phyloP scores from a whole-genome alignment of 176 grass and related monocot genomes.

The Musa schizocarpa region DNA sequence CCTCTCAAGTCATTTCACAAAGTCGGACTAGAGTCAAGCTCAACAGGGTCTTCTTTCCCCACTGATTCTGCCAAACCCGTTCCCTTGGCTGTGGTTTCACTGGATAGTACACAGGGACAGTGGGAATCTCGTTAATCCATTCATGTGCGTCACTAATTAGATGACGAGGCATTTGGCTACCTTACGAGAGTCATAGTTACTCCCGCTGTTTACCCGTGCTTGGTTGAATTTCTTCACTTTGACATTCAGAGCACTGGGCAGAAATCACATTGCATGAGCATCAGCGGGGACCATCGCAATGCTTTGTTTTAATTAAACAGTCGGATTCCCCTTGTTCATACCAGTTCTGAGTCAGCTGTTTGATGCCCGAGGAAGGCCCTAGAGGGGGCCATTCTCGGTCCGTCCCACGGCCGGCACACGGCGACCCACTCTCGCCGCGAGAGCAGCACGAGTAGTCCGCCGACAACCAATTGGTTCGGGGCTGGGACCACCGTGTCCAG shows the following conservation, averaged over 20 bases:
- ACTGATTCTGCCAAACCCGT: too few relatives aligned
- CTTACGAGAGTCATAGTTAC: constrained; percentile 92
- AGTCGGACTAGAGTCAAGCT: too few relatives aligned
- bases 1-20: too few relatives aligned
- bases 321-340: constrained; percentile 61
- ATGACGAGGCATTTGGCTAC: constrained; percentile 54
- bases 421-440: too few relatives aligned
- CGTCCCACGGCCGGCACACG: too few relatives aligned
- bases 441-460: too few relatives aligned
- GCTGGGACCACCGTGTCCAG: constrained; percentile 13
- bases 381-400: background rate
- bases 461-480: too few relatives aligned
- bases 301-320: constrained; percentile 84
- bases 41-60: too few relatives aligned
- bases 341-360: constrained; percentile 54
- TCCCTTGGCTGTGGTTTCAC: too few relatives aligned
- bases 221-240: constrained; percentile 87
- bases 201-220: constrained; percentile 55
- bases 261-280: constrained; percentile 65
- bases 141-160: constrained; percentile 39
- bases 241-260: constrained; percentile 69
- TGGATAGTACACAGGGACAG: too few relatives aligned
- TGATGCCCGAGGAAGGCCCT: constrained; percentile 32
- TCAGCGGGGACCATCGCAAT: constrained; percentile 65
- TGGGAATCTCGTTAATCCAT: constrained; percentile 39